Conservation (phyloP, 805 yeast species). For the Blastobotrys robertii region DNA sequence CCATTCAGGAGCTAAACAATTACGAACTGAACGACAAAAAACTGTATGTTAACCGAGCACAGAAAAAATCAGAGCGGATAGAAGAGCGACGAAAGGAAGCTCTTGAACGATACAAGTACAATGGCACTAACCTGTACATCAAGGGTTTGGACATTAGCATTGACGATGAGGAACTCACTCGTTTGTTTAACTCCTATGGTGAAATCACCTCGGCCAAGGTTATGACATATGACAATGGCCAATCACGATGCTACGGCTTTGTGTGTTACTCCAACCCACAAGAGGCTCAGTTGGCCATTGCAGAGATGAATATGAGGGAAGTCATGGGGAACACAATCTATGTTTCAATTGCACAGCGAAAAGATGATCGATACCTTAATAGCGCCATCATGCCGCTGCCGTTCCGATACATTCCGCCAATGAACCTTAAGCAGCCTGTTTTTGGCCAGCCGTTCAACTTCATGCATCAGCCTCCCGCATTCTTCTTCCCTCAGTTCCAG, state of each 20-base stretch:
- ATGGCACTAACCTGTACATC: slow-evolving; percentile 66
- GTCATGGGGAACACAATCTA: slow-evolving; percentile 42
- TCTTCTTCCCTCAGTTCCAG: not conserved
- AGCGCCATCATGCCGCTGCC: too few species aligned
- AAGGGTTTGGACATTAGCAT: slow-evolving; percentile 49
- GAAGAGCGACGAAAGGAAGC: slow-evolving; percentile 15
- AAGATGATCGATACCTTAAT: slow-evolving; percentile 17
- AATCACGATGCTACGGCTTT: slow-evolving; percentile 73
- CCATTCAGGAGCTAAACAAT: slow-evolving; percentile 41
- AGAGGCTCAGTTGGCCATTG: slow-evolving; percentile 61
- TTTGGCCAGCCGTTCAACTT: not conserved
- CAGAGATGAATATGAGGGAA: slow-evolving; percentile 48
- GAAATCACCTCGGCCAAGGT: slow-evolving; percentile 44
- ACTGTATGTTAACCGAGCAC: slow-evolving; percentile 37
- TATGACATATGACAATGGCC: slow-evolving; percentile 39
- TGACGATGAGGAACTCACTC: slow-evolving; percentile 42
- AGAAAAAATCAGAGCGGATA: slow-evolving; percentile 30
- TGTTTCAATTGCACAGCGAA: slow-evolving; percentile 73
- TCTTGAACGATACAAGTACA: slow-evolving; percentile 29
- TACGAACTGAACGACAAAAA: slow-evolving; percentile 30
- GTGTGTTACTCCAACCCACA: slow-evolving; percentile 60
- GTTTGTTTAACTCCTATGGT: slow-evolving; percentile 40
- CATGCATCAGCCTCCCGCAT: not conserved
- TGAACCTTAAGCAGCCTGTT: not conserved
- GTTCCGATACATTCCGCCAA: too few species aligned